These are phyloP conservation scores for Fusarium sp. DNA, from an alignment of 2,329 filamentous ascomycete genomes.

Conservation along the genomic window DNA sequence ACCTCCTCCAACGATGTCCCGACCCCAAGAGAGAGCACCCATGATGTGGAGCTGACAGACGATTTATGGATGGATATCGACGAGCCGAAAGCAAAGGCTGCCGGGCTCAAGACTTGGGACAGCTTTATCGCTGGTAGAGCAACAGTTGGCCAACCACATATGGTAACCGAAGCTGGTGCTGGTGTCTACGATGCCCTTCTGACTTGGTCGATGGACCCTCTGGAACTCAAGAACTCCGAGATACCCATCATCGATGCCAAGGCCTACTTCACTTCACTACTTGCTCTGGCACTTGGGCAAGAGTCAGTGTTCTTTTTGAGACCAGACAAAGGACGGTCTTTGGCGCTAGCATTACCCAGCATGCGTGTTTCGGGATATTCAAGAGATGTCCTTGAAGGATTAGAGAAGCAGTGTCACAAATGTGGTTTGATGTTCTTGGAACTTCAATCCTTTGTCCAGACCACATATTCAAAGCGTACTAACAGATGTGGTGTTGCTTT, in stretches of 20 bases:
- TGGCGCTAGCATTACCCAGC: slow-evolving; percentile 60
- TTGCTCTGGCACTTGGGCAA: slow-evolving; percentile 76
- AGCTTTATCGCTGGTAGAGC: slow-evolving; percentile 64
- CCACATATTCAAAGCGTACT: slow-evolving; percentile 58
- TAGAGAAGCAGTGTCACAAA: slow-evolving; percentile 61
- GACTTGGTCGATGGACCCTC: slow-evolving; percentile 54
- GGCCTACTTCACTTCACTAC: slow-evolving; percentile 68
- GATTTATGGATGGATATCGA: slow-evolving; percentile 62
- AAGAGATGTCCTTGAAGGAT: slow-evolving; percentile 58
- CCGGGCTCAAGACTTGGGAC: slow-evolving; percentile 76
- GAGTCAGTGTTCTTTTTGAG: slow-evolving; percentile 79
- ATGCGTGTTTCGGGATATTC: slow-evolving; percentile 70
- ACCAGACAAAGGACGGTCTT: slow-evolving; percentile 63
- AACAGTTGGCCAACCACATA: slow-evolving; percentile 57
- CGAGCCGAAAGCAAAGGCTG: slow-evolving; percentile 44
- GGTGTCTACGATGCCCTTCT: slow-evolving; percentile 74
- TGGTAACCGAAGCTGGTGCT: slow-evolving; percentile 77
- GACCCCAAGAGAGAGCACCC: slow-evolving; percentile 8
- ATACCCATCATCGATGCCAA: slow-evolving; percentile 60
- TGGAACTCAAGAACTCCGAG: slow-evolving; percentile 53
- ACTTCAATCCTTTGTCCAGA: slow-evolving; percentile 61
- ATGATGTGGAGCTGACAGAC: slow-evolving; percentile 15
- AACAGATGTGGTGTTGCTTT: slow-evolving; percentile 65
- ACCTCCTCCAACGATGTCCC: slow-evolving; percentile 9
- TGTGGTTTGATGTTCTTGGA: slow-evolving; percentile 62